Evolutionary conservation across 371 early-diverging fungal species (phyloP).

Genomic region (Mucor velutinosus): DNA sequence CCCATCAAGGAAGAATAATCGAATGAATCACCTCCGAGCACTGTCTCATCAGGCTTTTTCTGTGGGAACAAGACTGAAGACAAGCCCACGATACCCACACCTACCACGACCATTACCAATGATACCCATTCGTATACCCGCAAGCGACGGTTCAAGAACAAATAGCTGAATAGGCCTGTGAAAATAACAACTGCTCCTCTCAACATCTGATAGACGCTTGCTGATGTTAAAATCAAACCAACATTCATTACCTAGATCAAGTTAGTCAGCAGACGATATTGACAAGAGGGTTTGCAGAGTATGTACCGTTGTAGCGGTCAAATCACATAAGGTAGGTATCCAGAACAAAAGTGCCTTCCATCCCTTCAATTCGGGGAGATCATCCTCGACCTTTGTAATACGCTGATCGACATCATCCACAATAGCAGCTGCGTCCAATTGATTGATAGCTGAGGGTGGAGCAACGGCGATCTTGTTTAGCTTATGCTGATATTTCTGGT

Average conservation of each 20-base stretch:
- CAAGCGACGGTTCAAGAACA: conserved; percentile 82
- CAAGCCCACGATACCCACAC: conserved; percentile 87
- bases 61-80: conserved; percentile 63
- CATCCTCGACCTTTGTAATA: conserved; percentile 14
- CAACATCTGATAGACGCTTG: conserved; percentile 96
- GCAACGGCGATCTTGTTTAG: not conserved
- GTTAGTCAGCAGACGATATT: not conserved
- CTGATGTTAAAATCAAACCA: conserved; percentile 89
- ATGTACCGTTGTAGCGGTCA: conserved; percentile 86
- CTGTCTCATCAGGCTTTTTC: conserved; percentile 26
- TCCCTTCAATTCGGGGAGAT: conserved; percentile 55
- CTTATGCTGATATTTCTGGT: conserved; percentile 33
- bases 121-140: conserved; percentile 82
- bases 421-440: conserved; percentile 39
- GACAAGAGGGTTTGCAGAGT: not conserved
- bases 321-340: conserved; percentile 92
- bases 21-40: conserved; percentile 6
- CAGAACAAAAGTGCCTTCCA: conserved; percentile 71
- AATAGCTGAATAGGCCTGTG: conserved; percentile 82
- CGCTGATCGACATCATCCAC: conserved; percentile 41
- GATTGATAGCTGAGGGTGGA: conserved; percentile 47
- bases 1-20: conserved; percentile 63
- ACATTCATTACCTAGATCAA: conserved; percentile 82
- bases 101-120: conserved; percentile 75
- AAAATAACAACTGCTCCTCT: conserved; percentile 95